phyloP scores from a whole-genome alignment of 2,329 filamentous ascomycete genomes.

The Mycocentrospora acerina region DNA sequence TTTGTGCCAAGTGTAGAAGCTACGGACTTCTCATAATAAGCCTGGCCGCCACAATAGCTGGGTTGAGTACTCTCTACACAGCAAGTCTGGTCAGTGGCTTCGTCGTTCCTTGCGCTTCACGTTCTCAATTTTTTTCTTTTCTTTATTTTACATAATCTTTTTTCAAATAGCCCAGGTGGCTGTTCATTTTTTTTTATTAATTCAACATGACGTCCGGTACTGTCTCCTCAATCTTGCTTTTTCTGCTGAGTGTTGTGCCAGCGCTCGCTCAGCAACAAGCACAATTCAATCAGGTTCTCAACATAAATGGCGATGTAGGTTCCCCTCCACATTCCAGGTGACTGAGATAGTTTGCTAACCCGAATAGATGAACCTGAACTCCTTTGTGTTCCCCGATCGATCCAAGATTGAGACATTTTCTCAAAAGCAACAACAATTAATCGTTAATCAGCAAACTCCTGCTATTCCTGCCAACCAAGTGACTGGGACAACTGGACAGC shows the following conservation, averaged over 20 bases:
- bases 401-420: constrained; percentile 42
- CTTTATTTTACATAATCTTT: constrained; percentile 26
- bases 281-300: constrained; percentile 44
- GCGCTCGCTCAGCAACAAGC: constrained; percentile 32
- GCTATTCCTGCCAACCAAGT: constrained; percentile 39
- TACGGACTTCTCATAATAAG: constrained; percentile 27
- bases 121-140: constrained; percentile 19
- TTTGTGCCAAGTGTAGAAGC: constrained; percentile 9
- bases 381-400: constrained; percentile 40
- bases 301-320: constrained; percentile 43
- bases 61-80: constrained; percentile 20
- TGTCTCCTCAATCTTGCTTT: constrained; percentile 34
- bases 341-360: constrained; percentile 8
- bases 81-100: constrained; percentile 35
- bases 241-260: constrained; percentile 29
- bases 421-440: constrained; percentile 42
- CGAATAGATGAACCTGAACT: constrained; percentile 40
- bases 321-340: rapidly evolving
- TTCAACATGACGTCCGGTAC: constrained; percentile 40
- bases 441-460: constrained; percentile 43
- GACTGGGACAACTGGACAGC: constrained; percentile 40
- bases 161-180: constrained; percentile 35
- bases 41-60: constrained; percentile 11
- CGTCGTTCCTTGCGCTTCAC: constrained; percentile 28
- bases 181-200: constrained; percentile 11